Evolutionary conservation across 1,284 basidiomycete species (phyloP).

Genomic region (Lentinus polychrous): DNA sequence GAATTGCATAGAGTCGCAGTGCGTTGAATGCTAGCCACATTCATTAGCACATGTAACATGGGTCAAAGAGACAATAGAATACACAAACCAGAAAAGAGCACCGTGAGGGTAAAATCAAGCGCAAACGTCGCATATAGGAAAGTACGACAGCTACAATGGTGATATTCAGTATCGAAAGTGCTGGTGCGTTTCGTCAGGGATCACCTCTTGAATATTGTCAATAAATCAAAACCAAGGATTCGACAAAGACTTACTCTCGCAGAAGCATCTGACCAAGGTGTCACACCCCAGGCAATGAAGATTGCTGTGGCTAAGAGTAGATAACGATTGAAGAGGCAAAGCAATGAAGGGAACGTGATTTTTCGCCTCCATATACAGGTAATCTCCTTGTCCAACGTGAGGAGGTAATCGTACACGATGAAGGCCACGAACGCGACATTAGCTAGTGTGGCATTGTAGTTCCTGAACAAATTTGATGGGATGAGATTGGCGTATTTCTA

Average conservation of each 20-base stretch:
- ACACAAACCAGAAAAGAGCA: neutral
- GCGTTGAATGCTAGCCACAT: neutral
- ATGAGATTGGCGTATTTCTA: no score
- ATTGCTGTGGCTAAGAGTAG: constrained; percentile 8
- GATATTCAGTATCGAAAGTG: no score
- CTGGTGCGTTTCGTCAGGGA: no score
- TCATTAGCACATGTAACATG: no score
- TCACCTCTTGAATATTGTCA: no score
- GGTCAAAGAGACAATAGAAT: no score
- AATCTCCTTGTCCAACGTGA: constrained; percentile 13
- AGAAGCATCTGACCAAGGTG: neutral
- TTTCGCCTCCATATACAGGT: constrained; percentile 12
- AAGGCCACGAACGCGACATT: constrained; percentile 5
- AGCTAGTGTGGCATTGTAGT: neutral
- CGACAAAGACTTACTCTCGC: neutral
- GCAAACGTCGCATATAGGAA: neutral
- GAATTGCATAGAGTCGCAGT: neutral
- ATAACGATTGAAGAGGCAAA: constrained; percentile 14
- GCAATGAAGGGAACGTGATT: constrained; percentile 8
- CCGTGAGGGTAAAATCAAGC: neutral
- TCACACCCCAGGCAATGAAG: neutral
- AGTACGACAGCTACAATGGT: neutral
- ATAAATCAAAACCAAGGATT: no score
- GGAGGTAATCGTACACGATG: constrained; percentile 11
- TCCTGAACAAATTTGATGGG: no score